A percentile compares a stretch with the other conserved stretches of the same genome.
Conservation (phyloP, 1,284 basidiomycete genomes). For the Vanrija sp. region DNA sequence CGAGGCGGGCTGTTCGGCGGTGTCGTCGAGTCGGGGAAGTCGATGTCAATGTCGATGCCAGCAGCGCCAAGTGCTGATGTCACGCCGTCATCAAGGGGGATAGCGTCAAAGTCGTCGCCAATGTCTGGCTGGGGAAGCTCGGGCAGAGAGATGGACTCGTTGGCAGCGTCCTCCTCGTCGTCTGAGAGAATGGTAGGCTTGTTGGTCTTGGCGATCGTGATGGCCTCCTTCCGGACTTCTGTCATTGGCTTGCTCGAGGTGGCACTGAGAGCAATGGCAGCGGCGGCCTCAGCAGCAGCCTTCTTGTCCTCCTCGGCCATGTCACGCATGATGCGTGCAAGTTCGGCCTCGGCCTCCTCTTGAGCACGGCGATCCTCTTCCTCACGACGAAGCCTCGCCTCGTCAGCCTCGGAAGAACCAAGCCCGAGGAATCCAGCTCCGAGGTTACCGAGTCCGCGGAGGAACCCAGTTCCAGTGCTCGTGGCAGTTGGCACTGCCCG, state of each 20-base stretch:
- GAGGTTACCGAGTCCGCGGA: constrained; percentile 33
- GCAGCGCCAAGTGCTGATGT: constrained; percentile 12
- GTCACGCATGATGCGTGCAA: constrained; percentile 25
- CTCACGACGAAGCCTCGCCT: constrained; percentile 5
- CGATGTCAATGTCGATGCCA: constrained; percentile 9
- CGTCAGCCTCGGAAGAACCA: constrained; percentile 28
- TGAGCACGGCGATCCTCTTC: constrained; percentile 31
- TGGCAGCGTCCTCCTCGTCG: constrained; percentile 18
- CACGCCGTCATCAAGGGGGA: constrained; percentile 2
- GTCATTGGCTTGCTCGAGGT: too few species aligned
- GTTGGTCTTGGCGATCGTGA: neutral
- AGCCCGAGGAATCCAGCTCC: constrained; percentile 24
- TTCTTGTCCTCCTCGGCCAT: constrained; percentile 9
- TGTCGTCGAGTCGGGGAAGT: constrained; percentile 3
- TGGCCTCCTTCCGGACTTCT: neutral
- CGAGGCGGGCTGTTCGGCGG: constrained; percentile 9
- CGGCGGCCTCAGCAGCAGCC: neutral
- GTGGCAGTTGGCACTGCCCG: constrained; percentile 6
- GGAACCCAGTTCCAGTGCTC: constrained; percentile 35
- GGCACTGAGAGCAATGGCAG: neutral
- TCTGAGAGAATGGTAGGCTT: constrained; percentile 7
- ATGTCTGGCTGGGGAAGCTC: constrained; percentile 16
- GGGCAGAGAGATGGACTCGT: constrained; percentile 8
- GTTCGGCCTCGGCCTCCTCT: constrained; percentile 26
- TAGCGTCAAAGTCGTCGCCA: constrained; percentile 13